Evolutionary conservation across 2,329 filamentous ascomycete genomes (phyloP), one percentile per base, ranked within the genome.

Genomic region (Gaeumannomyces tritici): DNA sequence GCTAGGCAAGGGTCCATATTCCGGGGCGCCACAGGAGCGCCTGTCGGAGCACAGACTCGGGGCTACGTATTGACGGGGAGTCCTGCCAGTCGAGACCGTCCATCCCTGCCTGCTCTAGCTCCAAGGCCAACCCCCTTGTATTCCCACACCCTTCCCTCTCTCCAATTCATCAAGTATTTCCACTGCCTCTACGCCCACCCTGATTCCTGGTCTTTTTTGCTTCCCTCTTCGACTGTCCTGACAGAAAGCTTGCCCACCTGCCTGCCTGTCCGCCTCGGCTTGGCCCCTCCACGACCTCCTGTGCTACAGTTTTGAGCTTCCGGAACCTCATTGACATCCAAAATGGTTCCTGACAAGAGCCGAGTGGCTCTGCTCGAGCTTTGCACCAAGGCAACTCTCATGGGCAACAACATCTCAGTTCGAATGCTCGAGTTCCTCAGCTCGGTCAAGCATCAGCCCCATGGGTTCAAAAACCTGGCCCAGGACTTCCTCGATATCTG

Each of bases 401-500:
- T 85, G 29, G 84, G 84, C 63, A 86, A 88, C 71, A 81, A 79
- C 65, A 87, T 89, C 66, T 83, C 86, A 0, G 82, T 88, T 58
- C 83, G 81, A 66, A 83, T 87, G 76, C 78, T 88, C 55, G 85
- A 88, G 70, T 88, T 86, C 65, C 77, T 87, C 27, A 83, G 81
- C 62, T 79, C 81, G 5, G 78, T 80, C 63, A 84, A 83, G 67
- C 74, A 79, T 47, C 77, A 81, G 47, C 80, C 81, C 0, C 74
- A 79, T 61, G 82, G 83, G 35, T 84, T 88, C 70, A 80, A 83
- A 63, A 74, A 78, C 29, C 78, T 90, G 26, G 85, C 87, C 12
- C 80, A 82, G 65, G 85, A 87, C 66, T 89, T 89, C 69, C 79
- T 90, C 63, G 86, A 89, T 62, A 83, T 85, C 6, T 87, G 83